Evolutionary conservation across 768 basidiomycete genomes (phyloP), one percentile per base, ranked within the genome.

Genomic region (Cantharellus anzutake): DNA sequence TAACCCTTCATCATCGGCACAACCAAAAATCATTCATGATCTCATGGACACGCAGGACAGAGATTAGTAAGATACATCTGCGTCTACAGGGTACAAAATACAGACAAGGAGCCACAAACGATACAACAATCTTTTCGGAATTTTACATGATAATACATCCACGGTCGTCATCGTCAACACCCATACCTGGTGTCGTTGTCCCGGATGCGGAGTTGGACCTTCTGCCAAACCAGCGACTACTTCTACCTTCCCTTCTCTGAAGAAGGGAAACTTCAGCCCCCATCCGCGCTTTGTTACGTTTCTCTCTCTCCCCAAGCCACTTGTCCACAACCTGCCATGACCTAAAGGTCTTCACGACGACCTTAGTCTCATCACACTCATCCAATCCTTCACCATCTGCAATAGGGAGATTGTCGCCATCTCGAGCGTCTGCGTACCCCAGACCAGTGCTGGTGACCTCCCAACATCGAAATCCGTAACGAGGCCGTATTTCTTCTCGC

Each of bases 251-350:
- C 53, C 55, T 66, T 60, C 41, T 69, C 61, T 52, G 41, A 53
- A 59, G 67, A 14, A 61, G 64, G 4, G 73, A 78, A 52, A 68
- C 72, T 3, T 69, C 70, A 59, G 78, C 72, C 67, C 75, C 73
- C 58, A 72, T 71, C 57, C 65, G 65, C 50, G 74, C 65, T 69
- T 80, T 85, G 60, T 79, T 76, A 63, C 79, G 74, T 73, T 80
- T 83, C 74, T 82, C 83, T 66, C 84, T 74, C 58, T 75, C 77
- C 41, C 75, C 72, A 20, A 42, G 60, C 37, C 89, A 86, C 0
- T 81, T 79, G 67, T 90, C 88, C 42, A 91, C 86, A 5, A 78
- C 83, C 73, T 89, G 84, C 84, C 85, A 88, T 56, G 83, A 80
- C 69, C 85, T 83, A 69, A 89, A 92, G 35, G 83, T 81, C 77